Percentiles rank a stretch among this genome's conserved stretches.
Evolutionary conservation across 1,139 yeast species (phyloP).

Genomic region (Yamadazyma blattariae): DNA sequence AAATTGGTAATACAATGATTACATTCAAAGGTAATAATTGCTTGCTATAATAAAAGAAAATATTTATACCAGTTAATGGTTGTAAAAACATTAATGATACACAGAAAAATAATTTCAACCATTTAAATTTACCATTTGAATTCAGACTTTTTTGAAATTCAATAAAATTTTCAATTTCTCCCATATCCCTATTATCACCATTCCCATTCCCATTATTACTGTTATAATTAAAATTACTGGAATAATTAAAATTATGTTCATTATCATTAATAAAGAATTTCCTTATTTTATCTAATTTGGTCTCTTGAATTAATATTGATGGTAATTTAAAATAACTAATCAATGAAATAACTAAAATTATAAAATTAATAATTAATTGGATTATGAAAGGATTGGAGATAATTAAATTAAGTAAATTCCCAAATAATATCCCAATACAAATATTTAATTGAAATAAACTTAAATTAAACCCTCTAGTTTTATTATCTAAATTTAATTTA

Average conservation of each 20-base stretch:
- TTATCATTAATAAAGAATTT: conserved; percentile 3
- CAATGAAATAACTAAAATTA: conserved; percentile 5
- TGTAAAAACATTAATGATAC: conserved; percentile 26
- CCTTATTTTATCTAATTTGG: conserved; percentile 1
- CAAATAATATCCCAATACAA: conserved; percentile 22
- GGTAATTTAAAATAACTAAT: conserved; percentile 7
- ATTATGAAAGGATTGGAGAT: conserved; percentile 6
- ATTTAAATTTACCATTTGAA: conserved; percentile 2
- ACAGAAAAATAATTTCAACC: conserved; percentile 13
- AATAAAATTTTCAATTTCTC: neutral
- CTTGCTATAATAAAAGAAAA: conserved; percentile 31
- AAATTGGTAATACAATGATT: conserved; percentile 9
- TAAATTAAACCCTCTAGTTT: conserved; percentile 18
- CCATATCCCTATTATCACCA: neutral
- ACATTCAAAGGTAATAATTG: conserved; percentile 15
- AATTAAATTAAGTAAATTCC: conserved; percentile 15
- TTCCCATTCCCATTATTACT: neutral
- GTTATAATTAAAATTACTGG: conserved; percentile 1
- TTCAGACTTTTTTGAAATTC: neutral
- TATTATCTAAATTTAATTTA: conserved; percentile 16
- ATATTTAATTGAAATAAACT: conserved; percentile 23
- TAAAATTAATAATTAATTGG: conserved; percentile 7
- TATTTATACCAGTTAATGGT: conserved; percentile 35
- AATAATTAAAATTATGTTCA: neutral
- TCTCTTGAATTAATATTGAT: conserved; percentile 6